Conservation (phyloP, 73 alveolate genomes). For the Blepharisma stoltei region DNA sequence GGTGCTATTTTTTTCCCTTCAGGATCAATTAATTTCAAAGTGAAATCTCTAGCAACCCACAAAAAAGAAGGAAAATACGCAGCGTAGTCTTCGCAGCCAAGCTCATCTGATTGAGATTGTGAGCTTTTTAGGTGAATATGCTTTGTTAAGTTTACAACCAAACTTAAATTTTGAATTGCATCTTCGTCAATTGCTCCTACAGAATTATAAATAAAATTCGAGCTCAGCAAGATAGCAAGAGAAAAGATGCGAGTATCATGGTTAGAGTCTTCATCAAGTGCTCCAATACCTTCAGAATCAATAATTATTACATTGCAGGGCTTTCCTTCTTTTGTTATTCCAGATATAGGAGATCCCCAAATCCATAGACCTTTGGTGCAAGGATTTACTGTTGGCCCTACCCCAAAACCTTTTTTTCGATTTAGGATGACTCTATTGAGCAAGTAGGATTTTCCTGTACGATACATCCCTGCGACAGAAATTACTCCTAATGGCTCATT, state of each 20-base stretch:
- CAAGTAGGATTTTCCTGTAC: constrained; percentile 88
- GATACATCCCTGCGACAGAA: constrained; percentile 84
- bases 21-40: constrained; percentile 77
- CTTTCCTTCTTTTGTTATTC: constrained; percentile 41
- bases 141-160: constrained; percentile 88
- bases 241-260: constrained; percentile 90
- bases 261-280: constrained; percentile 82
- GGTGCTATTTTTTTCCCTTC: constrained; percentile 51
- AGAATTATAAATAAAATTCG: constrained; percentile 86
- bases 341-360: constrained; percentile 94
- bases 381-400: constrained; percentile 68
- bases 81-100: not conserved
- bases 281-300: constrained; percentile 97
- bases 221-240: constrained; percentile 78
- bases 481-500: constrained; percentile 77
- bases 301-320: constrained; percentile 51
- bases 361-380: constrained; percentile 99
- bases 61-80: constrained; percentile 89
- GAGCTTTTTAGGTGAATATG: constrained; percentile 68
- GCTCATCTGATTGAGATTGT: constrained; percentile 8
- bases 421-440: constrained; percentile 78
- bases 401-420: constrained; percentile 79
- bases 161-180: constrained; percentile 57
- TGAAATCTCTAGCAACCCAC: constrained; percentile 99
- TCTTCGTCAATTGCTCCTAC: constrained; percentile 96